Evolutionary conservation across 2,329 filamentous ascomycete species (phyloP).

Genomic region (Talaromyces sp.): DNA sequence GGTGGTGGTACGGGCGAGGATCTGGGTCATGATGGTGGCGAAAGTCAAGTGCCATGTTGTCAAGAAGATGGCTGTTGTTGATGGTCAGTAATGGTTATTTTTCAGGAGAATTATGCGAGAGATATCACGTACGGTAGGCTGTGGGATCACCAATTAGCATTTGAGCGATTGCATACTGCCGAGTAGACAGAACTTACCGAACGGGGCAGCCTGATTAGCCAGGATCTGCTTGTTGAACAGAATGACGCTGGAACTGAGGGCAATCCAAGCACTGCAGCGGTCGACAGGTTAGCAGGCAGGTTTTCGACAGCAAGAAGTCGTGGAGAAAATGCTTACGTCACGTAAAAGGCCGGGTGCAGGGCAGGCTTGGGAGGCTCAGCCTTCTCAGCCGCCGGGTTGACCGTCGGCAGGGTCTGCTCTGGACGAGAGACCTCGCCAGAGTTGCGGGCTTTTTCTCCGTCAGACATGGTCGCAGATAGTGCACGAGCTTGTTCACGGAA

Average conservation of each 20-base stretch:
- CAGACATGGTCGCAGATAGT: constrained; percentile 50
- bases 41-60: constrained; percentile 96
- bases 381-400: constrained; percentile 73
- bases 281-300: background rate
- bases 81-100: constrained; percentile 12
- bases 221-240: constrained; percentile 99
- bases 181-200: constrained; percentile 55
- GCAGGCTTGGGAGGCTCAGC: constrained; percentile 57
- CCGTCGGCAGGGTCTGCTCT: constrained; percentile 63
- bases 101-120: background rate
- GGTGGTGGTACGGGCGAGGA: constrained; percentile 82
- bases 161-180: constrained; percentile 1
- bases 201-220: constrained; percentile 62
- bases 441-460: constrained; percentile 74
- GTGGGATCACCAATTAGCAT: constrained; percentile 9
- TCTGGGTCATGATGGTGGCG: constrained; percentile 88
- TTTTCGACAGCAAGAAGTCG: background rate
- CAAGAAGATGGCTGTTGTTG: constrained; percentile 57
- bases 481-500: constrained; percentile 35
- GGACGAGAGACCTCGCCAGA: constrained; percentile 61
- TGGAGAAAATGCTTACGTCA: constrained; percentile 46
- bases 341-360: constrained; percentile 81
- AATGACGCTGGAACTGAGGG: constrained; percentile 88
- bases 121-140: constrained; percentile 43
- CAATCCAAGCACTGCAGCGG: constrained; percentile 72